A percentile compares a stretch with the other conserved stretches of the same genome.
Conservation (phyloP, 495 filamentous ascomycete genomes). For the Penicillium arizonense region DNA sequence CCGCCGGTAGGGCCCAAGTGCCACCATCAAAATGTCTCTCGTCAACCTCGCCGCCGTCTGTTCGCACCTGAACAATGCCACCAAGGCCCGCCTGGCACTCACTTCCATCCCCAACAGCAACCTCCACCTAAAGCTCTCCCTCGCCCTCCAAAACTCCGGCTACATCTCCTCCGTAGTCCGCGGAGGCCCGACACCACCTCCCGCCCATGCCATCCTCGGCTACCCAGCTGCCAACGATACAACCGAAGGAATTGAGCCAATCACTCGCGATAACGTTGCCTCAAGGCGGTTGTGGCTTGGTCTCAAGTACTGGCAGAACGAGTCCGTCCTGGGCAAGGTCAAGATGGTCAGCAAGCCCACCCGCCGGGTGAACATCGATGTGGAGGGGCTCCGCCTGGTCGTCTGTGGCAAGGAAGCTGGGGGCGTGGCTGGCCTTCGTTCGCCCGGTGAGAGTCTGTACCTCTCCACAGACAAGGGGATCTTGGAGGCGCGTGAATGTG, state of each 20-base stretch:
- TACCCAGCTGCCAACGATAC: constrained; percentile 37
- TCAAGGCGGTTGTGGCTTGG: constrained; percentile 84
- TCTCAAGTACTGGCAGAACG: constrained; percentile 88
- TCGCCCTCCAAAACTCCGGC: constrained; percentile 78
- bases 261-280: constrained; percentile 77
- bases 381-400: constrained; percentile 58
- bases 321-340: constrained; percentile 76
- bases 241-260: constrained; percentile 44
- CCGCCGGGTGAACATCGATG: constrained; percentile 63
- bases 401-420: constrained; percentile 62
- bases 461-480: constrained; percentile 76
- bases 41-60: constrained; percentile 75
- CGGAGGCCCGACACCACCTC: constrained; percentile 66
- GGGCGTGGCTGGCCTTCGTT: constrained; percentile 68
- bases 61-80: constrained; percentile 93
- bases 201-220: constrained; percentile 50
- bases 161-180: constrained; percentile 82
- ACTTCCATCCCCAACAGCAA: constrained; percentile 84
- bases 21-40: constrained; percentile 72
- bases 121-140: constrained; percentile 71
- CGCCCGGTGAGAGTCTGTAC: constrained; percentile 81
- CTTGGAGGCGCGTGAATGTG: constrained; percentile 81
- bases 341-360: constrained; percentile 73
- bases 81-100: constrained; percentile 77
- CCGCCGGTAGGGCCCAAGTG: constrained; percentile 23